phyloP scores from a whole-genome alignment of 768 basidiomycete species.

The Lentinula guzmanii region DNA sequence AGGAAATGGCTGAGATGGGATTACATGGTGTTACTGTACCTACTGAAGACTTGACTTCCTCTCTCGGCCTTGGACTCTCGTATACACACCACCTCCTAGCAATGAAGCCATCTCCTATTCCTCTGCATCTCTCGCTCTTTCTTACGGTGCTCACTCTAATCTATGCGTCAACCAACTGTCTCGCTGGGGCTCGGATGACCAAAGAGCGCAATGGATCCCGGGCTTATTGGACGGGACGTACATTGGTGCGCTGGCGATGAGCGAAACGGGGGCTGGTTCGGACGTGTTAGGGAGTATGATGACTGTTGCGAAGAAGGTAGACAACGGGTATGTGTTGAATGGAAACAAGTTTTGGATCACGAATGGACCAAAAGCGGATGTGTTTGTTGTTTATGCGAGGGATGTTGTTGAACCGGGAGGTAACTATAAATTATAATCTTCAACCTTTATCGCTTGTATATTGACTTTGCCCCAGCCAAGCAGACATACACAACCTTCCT shows the following conservation, averaged over 20 bases:
- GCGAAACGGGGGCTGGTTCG: constrained; percentile 85
- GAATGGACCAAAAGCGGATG: constrained; percentile 88
- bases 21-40: constrained; percentile 83
- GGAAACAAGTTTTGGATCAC: constrained; percentile 98
- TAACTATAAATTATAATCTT: constrained; percentile 31
- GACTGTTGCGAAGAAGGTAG: constrained; percentile 69
- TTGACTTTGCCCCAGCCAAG: constrained; percentile 51
- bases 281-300: constrained; percentile 91
- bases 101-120: constrained; percentile 90
- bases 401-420: constrained; percentile 26
- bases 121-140: constrained; percentile 88
- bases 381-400: constrained; percentile 90
- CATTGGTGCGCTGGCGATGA: constrained; percentile 92
- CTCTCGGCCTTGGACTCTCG: constrained; percentile 51
- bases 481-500: constrained; percentile 78
- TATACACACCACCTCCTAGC: constrained; percentile 87
- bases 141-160: constrained; percentile 90
- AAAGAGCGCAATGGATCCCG: constrained; percentile 80
- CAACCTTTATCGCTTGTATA: constrained; percentile 23
- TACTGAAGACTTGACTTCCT: constrained; percentile 53
- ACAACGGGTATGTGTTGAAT: constrained; percentile 72
- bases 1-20: constrained; percentile 89
- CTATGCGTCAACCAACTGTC: constrained; percentile 84
- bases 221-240: constrained; percentile 75
- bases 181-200: constrained; percentile 75